Evolutionary conservation across 106 monocot genomes (phyloP), one percentile per base, ranked within the genome.

Genomic region (Posidonia australis): DNA sequence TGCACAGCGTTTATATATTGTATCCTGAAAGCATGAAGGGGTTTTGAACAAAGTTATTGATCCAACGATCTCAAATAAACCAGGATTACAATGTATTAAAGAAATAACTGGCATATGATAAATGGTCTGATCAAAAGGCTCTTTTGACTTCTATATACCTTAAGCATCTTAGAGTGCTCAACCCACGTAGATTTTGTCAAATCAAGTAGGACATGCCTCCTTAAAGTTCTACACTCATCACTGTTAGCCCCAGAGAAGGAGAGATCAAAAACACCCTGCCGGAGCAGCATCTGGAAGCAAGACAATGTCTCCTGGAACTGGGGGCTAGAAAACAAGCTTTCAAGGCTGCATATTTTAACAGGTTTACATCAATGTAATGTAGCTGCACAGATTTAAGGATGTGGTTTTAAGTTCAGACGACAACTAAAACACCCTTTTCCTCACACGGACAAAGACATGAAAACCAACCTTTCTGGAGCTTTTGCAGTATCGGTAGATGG

Each of bases 201-300:
- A 70, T 75, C 81, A 17, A 49, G 52, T 52, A 89, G 77, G 0
- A 74, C 64, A 72, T 74, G 81, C 64, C 62, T 89, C 64, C 69
- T 83, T 13, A 86, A 60, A 66, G 22, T 70, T 52, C 66, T 68
- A 29, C 67, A 69, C 22, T 89, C 81, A 54, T 86, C 81, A 67
- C 19, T 36, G 63, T 69, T 67, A 29, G 45, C 53, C 51, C 58
- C 79, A 21, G 67, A 63, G 24, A 76, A 49, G 25, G 75, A 78
- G 2, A 67, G 65, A 63, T 86, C 79, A 61, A 89, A 82, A 67
- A 76, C 56, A 52, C 89, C 86, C 46, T 84, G 79, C 46, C 51
- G 52, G 67, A 89, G 77, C 62, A 89, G 76, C 69, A 81, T 76
- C 68, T 84, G 83, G 72, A 73, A 93, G 71, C 67, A 72, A 61